A percentile compares a stretch with the other conserved stretches of the same genome.
Conservation (phyloP, 2,329 filamentous ascomycete genomes). For the Penicillium concentricum region DNA sequence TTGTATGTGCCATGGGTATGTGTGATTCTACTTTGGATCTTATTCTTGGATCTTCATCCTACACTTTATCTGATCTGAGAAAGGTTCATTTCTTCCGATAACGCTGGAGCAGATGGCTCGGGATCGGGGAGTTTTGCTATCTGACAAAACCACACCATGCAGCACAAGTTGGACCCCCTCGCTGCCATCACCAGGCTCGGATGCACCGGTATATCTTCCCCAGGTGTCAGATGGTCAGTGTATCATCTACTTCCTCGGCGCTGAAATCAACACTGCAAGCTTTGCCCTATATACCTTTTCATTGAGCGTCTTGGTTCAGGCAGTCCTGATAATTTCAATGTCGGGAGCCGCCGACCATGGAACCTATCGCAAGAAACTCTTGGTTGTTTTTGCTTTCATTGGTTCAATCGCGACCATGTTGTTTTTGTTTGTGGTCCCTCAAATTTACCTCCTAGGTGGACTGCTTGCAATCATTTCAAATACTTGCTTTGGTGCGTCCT, state of each 20-base stretch:
- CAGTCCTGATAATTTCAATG: slow-evolving; percentile 90
- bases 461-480: slow-evolving; percentile 87
- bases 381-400: slow-evolving; percentile 79
- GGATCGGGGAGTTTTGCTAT: slow-evolving; percentile 83
- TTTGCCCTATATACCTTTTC: slow-evolving; percentile 99
- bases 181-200: slow-evolving; percentile 16
- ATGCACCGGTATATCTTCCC: slow-evolving; percentile 18
- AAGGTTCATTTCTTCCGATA: slow-evolving; percentile 93
- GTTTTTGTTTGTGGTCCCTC: slow-evolving; percentile 75
- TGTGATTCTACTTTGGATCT: neutral
- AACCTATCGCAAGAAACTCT: slow-evolving; percentile 81
- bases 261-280: slow-evolving; percentile 90
- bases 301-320: slow-evolving; percentile 83
- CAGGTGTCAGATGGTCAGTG: slow-evolving; percentile 61
- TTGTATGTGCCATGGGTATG: slow-evolving; percentile 77
- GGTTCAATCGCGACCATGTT: slow-evolving; percentile 84
- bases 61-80: slow-evolving; percentile 16
- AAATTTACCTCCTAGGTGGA: slow-evolving; percentile 76
- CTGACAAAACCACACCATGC: slow-evolving; percentile 74
- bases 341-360: slow-evolving; percentile 95
- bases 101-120: slow-evolving; percentile 89
- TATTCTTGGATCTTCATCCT: neutral
- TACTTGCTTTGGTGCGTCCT: slow-evolving; percentile 90
- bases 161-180: slow-evolving; percentile 59
- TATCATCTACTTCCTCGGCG: slow-evolving; percentile 74